Percentiles rank a stretch among this genome's conserved stretches.
Conservation (phyloP, 768 basidiomycete species). For the Pulveroboletus sp. region DNA sequence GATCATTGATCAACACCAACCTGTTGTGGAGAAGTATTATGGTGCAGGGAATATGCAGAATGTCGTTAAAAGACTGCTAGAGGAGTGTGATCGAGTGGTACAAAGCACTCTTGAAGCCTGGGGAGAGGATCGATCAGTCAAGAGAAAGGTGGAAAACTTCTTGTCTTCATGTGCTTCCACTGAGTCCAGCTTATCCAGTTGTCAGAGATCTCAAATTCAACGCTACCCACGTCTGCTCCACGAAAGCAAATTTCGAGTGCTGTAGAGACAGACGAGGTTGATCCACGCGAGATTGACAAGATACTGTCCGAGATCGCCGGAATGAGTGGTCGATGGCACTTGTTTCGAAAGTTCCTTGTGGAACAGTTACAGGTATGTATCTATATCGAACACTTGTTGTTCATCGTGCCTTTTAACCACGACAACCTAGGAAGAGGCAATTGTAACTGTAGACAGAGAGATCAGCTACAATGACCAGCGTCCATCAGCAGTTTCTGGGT, state of each 20-base stretch:
- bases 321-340: slow-evolving; percentile 87
- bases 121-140: slow-evolving; percentile 86
- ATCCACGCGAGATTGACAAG: slow-evolving; percentile 90
- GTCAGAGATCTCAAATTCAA: slow-evolving; percentile 42
- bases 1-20: slow-evolving; percentile 96
- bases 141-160: slow-evolving; percentile 56
- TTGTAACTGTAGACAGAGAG: slow-evolving; percentile 1
- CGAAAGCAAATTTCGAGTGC: slow-evolving; percentile 30
- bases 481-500: not conserved
- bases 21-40: slow-evolving; percentile 97
- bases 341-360: slow-evolving; percentile 84
- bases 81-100: slow-evolving; percentile 85
- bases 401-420: not conserved
- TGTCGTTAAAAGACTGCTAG: slow-evolving; percentile 69
- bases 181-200: slow-evolving; percentile 33
- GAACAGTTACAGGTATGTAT: slow-evolving; percentile 60
- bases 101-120: slow-evolving; percentile 72
- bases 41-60: slow-evolving; percentile 81
- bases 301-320: slow-evolving; percentile 82
- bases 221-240: slow-evolving; percentile 28
- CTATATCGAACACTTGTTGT: not conserved
- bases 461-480: slow-evolving; percentile 2
- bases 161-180: slow-evolving; percentile 1
- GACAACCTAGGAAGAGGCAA: slow-evolving; percentile 14
- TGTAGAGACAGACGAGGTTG: slow-evolving; percentile 54